Conservation (phyloP, 2,329 filamentous ascomycete genomes). For the Fusarium pilosicola region DNA sequence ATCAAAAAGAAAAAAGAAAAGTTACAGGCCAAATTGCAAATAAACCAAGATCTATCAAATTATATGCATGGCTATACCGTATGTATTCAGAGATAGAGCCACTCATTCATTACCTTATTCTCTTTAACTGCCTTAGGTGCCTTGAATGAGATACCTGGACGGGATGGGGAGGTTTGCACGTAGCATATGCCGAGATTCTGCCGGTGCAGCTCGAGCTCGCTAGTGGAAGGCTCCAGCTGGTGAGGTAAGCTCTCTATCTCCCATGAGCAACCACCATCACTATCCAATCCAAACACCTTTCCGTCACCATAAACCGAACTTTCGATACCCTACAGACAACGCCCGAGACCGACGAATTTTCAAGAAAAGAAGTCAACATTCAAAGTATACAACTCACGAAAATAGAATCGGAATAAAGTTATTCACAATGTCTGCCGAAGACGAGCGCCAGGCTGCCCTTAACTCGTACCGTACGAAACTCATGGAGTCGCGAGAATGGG, state of each 20-base stretch:
- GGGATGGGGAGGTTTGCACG: neutral
- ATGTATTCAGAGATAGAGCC: neutral
- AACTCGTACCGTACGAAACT: slow-evolving; percentile 82
- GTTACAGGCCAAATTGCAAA: neutral
- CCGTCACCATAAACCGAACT: slow-evolving; percentile 29
- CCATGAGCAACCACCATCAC: slow-evolving; percentile 35
- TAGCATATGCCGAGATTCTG: slow-evolving; percentile 45
- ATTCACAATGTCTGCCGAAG: slow-evolving; percentile 62
- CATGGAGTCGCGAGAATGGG: slow-evolving; percentile 97
- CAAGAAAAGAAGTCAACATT: neutral
- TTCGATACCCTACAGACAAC: slow-evolving; percentile 17
- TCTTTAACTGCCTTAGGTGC: neutral
- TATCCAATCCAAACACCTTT: slow-evolving; percentile 25
- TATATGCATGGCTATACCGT: neutral
- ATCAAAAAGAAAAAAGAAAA: too few species aligned
- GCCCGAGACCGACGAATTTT: neutral
- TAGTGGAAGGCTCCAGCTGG: slow-evolving; percentile 52
- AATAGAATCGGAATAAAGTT: neutral
- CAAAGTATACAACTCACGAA: neutral
- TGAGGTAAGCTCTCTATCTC: slow-evolving; percentile 54
- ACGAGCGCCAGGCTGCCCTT: slow-evolving; percentile 75
- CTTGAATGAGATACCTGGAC: neutral
- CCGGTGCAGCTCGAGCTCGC: slow-evolving; percentile 42
- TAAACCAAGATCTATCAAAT: neutral
- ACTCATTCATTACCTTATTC: neutral